phyloP scores from a whole-genome alignment of 2,329 filamentous ascomycete genomes.

The Talaromyces funiculosus region DNA sequence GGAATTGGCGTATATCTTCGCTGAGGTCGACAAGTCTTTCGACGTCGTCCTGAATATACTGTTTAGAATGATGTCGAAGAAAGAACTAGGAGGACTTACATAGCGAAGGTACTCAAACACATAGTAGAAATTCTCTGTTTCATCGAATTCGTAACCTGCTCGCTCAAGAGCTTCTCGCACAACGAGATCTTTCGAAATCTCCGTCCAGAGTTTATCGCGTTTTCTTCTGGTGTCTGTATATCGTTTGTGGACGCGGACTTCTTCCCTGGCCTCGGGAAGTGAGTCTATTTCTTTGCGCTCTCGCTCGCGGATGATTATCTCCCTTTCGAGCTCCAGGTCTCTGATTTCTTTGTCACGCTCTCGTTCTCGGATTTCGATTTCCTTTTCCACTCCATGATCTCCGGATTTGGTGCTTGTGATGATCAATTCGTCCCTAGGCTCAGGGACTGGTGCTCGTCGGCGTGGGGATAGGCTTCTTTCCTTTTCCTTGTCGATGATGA shows the following conservation, averaged over 20 bases:
- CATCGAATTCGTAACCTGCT: constrained; percentile 80
- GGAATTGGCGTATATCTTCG: constrained; percentile 69
- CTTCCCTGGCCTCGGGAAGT: constrained; percentile 50
- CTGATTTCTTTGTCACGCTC: constrained; percentile 21
- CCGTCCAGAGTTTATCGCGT: constrained; percentile 76
- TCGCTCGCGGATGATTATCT: constrained; percentile 2
- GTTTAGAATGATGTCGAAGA: background rate
- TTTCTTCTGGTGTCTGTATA: constrained; percentile 33
- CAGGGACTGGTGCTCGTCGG: constrained; percentile 17
- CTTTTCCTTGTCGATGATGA: constrained; percentile 51
- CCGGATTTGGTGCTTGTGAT: constrained; percentile 24
- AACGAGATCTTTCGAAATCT: constrained; percentile 91
- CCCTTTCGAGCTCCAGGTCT: constrained; percentile 16
- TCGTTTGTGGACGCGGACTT: constrained; percentile 41
- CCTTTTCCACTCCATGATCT: constrained; percentile 17
- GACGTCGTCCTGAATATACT: constrained; percentile 68
- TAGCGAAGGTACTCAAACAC: constrained; percentile 85
- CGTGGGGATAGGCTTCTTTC: constrained; percentile 32
- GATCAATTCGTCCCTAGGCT: constrained; percentile 18
- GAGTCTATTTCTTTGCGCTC: constrained; percentile 44
- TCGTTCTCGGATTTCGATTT: constrained; percentile 3
- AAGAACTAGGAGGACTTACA: constrained; percentile 52
- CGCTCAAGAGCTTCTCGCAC: constrained; percentile 79
- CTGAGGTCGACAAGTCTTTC: constrained; percentile 75
- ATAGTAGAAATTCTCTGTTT: constrained; percentile 85